Evolutionary conservation across 305 asterid genomes (phyloP).

Genomic region (Nicotiana rustica): DNA sequence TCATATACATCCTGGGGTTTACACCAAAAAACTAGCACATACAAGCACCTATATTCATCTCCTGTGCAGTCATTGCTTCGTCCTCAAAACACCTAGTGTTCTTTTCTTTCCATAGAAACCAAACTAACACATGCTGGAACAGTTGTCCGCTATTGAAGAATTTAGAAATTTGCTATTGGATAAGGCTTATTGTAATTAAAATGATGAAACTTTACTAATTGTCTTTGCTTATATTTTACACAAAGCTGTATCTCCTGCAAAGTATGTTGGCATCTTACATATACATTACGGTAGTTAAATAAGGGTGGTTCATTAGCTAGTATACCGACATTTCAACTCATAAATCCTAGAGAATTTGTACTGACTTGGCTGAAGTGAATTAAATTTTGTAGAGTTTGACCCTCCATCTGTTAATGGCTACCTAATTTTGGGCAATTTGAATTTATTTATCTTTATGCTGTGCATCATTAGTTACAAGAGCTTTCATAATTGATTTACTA

Average conservation of each 20-base stretch:
- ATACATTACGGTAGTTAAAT: background rate
- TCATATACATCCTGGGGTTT: background rate
- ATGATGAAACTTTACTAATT: background rate
- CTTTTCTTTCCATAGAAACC: conserved; percentile 13
- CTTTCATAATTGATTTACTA: background rate
- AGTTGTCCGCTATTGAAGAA: conserved; percentile 8
- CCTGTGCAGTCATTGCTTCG: background rate
- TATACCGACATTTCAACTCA: conserved; percentile 16
- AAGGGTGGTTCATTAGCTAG: conserved; percentile 21
- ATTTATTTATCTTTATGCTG: background rate
- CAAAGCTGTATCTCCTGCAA: conserved; percentile 4
- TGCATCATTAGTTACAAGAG: conserved; percentile 12
- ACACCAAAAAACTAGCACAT: conserved; percentile 2
- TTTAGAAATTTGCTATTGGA: conserved; percentile 10
- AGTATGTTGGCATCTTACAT: background rate
- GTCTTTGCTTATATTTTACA: background rate
- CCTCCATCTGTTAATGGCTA: conserved; percentile 6
- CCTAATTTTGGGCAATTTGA: conserved; percentile 7
- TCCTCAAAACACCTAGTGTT: conserved; percentile 20
- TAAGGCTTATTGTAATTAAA: conserved; percentile 12
- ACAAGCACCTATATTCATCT: no score
- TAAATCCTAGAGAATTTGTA: conserved; percentile 20
- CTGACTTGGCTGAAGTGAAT: conserved; percentile 19
- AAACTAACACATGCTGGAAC: background rate
- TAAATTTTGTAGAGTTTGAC: background rate